Percentiles rank a stretch among this genome's conserved stretches.
These are phyloP conservation scores for Nannochloropsis salina DNA, from an alignment of 108 stramenopile genomes.

Conservation along the genomic window DNA sequence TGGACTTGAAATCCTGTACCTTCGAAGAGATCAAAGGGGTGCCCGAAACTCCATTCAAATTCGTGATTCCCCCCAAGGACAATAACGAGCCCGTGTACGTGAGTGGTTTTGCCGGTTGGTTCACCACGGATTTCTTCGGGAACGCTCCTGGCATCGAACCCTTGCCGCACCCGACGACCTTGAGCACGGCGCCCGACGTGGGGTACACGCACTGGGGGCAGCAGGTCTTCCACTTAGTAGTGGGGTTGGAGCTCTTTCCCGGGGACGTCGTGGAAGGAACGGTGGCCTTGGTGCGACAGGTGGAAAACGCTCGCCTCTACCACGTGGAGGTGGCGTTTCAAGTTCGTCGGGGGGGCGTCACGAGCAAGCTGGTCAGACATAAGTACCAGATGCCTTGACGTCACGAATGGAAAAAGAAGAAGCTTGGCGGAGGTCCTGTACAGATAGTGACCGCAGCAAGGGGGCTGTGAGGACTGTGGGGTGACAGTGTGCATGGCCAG, in stretches of 20 bases:
- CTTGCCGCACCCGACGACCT: slow-evolving; percentile 58
- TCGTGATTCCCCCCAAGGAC: slow-evolving; percentile 54
- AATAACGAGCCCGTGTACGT: slow-evolving; percentile 47
- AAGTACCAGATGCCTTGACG: slow-evolving; percentile 19
- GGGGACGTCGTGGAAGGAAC: slow-evolving; percentile 43
- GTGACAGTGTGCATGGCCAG: not conserved
- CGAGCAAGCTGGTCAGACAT: not conserved
- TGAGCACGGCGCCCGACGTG: slow-evolving; percentile 84
- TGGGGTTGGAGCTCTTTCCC: slow-evolving; percentile 35
- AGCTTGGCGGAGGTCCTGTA: not conserved
- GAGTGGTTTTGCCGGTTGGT: slow-evolving; percentile 94
- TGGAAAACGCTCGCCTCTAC: slow-evolving; percentile 52
- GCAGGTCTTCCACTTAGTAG: slow-evolving; percentile 69
- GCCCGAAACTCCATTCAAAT: slow-evolving; percentile 60
- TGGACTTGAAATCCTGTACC: slow-evolving; percentile 88
- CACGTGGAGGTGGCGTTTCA: slow-evolving; percentile 21
- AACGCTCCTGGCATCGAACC: slow-evolving; percentile 50
- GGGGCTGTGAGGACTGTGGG: not conserved
- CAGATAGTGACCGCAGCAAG: not conserved
- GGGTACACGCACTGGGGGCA: slow-evolving; percentile 98
- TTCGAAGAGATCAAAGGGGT: slow-evolving; percentile 81
- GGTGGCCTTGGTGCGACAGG: slow-evolving; percentile 44
- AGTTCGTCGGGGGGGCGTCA: not conserved
- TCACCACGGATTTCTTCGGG: slow-evolving; percentile 80
- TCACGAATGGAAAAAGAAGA: not conserved